Evolutionary conservation across 148 eudicot genomes (phyloP).

Genomic region (Chenopodium quinoa): DNA sequence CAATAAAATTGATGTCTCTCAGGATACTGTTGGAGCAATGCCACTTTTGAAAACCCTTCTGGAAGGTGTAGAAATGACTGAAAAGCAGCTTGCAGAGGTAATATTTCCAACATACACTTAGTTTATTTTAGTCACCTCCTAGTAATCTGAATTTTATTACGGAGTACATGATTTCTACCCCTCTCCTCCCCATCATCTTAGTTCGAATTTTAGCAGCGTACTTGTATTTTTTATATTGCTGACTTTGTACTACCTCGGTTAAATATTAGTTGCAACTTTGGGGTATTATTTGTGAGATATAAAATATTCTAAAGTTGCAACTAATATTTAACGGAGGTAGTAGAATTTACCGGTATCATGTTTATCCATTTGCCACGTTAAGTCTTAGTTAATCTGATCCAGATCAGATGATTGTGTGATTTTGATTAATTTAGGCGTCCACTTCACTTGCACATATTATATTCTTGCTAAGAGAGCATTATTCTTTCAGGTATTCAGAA

Average conservation of each 20-base stretch:
- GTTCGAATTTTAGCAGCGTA: neutral
- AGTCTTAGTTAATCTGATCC: neutral
- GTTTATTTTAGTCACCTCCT: neutral
- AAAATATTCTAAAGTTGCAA: too few relatives aligned
- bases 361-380: neutral
- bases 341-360: neutral
- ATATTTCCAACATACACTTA: neutral
- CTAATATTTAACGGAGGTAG: neutral
- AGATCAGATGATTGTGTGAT: neutral
- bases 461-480: conserved; percentile 3
- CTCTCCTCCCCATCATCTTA: neutral
- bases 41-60: conserved; percentile 80
- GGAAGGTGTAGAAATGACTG: conserved; percentile 97
- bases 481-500: conserved; percentile 66
- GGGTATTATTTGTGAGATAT: too few relatives aligned
- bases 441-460: neutral
- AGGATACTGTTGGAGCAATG: conserved; percentile 67
- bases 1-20: conserved; percentile 64
- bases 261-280: too few relatives aligned
- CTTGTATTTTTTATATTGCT: neutral
- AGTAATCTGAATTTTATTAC: neutral
- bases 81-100: conserved; percentile 89
- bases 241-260: too few relatives aligned
- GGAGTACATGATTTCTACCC: neutral
- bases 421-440: neutral